Conservation (phyloP, 192 early-diverging fungal genomes). For the Podila clonocystis region DNA sequence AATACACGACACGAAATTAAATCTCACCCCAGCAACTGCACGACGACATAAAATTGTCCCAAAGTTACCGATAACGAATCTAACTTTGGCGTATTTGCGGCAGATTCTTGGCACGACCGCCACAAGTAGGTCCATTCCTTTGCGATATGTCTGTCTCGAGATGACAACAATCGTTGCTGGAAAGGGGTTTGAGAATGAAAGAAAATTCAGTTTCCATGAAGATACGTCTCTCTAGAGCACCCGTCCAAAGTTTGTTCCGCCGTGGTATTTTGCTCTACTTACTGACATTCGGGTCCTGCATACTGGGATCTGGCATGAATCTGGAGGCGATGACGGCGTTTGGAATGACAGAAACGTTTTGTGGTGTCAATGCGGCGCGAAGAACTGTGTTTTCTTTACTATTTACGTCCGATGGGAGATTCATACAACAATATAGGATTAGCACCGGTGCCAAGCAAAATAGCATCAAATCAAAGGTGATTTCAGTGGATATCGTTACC, state of each 20-base stretch:
- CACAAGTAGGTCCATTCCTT: conserved; percentile 94
- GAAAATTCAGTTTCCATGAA: background rate
- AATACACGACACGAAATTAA: background rate
- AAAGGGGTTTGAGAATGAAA: background rate
- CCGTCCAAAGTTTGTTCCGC: background rate
- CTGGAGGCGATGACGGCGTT: conserved; percentile 97
- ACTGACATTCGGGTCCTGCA: conserved; percentile 81
- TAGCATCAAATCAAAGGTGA: too few relatives aligned
- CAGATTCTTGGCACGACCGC: conserved; percentile 94
- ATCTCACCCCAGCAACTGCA: too few relatives aligned
- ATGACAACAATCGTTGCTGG: conserved; percentile 94
- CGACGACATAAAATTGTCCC: too few relatives aligned
- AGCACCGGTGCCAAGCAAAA: too few relatives aligned
- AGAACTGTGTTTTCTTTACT: conserved; percentile 99
- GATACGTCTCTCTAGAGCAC: too few relatives aligned
- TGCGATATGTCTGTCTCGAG: conserved; percentile 92
- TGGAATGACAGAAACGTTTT: conserved; percentile 93
- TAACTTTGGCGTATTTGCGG: conserved; percentile 75
- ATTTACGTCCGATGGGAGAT: background rate
- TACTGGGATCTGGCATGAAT: conserved; percentile 84
- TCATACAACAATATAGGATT: too few relatives aligned
- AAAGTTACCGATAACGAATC: conserved; percentile 86
- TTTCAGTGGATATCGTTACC: conserved; percentile 50
- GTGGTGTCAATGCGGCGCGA: conserved; percentile 88
- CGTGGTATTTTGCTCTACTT: conserved; percentile 16